phyloP scores from a whole-genome alignment of 495 filamentous ascomycete species.

The Hypoxylon subgilvum region DNA sequence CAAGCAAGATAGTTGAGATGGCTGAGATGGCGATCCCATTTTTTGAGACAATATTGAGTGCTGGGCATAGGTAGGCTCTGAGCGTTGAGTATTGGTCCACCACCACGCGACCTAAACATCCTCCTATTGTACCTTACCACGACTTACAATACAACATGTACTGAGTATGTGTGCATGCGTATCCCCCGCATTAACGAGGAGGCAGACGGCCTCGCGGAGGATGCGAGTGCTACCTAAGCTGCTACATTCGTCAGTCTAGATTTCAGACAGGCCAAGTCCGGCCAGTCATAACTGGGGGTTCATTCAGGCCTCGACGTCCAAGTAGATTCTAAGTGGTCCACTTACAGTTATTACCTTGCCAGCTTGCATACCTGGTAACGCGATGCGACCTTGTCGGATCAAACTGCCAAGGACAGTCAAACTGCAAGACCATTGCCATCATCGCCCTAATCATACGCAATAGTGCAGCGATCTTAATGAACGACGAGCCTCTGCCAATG shows the following conservation, averaged over 20 bases:
- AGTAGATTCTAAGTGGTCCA: slow-evolving; percentile 13
- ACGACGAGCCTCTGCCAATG: slow-evolving; percentile 24
- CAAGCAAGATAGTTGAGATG: slow-evolving; percentile 36
- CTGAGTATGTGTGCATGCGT: not conserved
- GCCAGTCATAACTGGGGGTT: not conserved
- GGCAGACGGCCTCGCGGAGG: not conserved
- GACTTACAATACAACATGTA: not conserved
- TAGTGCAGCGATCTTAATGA: slow-evolving; percentile 36
- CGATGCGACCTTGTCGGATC: slow-evolving; percentile 41
- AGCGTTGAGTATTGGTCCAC: no score
- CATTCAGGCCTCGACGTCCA: not conserved
- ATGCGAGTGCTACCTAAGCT: slow-evolving; percentile 2
- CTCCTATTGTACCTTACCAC: not conserved
- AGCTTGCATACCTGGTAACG: slow-evolving; percentile 26
- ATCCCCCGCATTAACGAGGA: slow-evolving; percentile 17
- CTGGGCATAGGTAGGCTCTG: no score
- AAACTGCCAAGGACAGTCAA: slow-evolving; percentile 41
- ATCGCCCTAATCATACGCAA: slow-evolving; percentile 33
- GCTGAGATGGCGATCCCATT: slow-evolving; percentile 36
- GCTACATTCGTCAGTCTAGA: slow-evolving; percentile 20
- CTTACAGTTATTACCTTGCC: slow-evolving; percentile 31
- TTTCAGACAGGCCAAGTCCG: not conserved
- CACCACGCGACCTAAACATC: not conserved
- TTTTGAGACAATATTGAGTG: no score
- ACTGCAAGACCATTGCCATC: slow-evolving; percentile 18